Percentiles rank a stretch among this genome's conserved stretches.
These are phyloP conservation scores for Apiospora aurea DNA, from an alignment of 2,329 filamentous ascomycete species.

Conservation along the genomic window DNA sequence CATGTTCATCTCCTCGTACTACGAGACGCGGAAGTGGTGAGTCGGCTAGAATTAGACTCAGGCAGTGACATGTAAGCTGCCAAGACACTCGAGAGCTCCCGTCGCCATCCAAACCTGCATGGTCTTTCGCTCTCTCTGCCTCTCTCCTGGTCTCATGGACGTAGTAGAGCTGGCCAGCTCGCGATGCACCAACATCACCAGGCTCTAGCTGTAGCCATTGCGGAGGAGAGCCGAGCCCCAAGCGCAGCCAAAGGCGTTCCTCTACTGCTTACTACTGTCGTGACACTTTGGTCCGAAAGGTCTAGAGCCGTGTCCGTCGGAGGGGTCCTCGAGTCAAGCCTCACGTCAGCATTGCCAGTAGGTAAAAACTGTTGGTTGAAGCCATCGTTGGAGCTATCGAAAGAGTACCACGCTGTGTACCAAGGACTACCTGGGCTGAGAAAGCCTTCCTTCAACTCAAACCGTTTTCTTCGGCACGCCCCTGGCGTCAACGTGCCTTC, in stretches of 20 bases:
- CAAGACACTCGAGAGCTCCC: slow-evolving; percentile 1
- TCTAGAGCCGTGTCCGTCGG: not conserved
- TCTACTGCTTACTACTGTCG: slow-evolving; percentile 1
- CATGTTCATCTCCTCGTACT: not conserved
- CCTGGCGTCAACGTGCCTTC: not conserved
- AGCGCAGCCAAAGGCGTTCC: not conserved
- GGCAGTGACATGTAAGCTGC: not conserved
- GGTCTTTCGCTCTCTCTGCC: not conserved
- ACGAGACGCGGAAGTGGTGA: not conserved
- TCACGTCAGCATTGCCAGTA: slow-evolving; percentile 1
- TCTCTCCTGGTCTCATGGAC: not conserved
- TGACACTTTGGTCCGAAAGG: not conserved
- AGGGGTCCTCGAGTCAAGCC: slow-evolving; percentile 16
- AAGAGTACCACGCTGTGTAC: not conserved
- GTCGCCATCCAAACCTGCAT: not conserved
- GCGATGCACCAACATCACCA: not conserved
- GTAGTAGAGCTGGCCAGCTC: not conserved
- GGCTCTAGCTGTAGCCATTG: not conserved
- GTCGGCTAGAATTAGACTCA: not conserved
- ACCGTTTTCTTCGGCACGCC: slow-evolving; percentile 1
- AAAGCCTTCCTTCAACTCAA: not conserved
- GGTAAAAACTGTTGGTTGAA: not conserved
- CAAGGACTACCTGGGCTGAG: not conserved
- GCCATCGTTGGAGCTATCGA: slow-evolving; percentile 16
- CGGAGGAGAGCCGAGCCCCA: not conserved